Evolutionary conservation across 2,329 filamentous ascomycete species (phyloP).

Genomic region (Colletotrichum sp.): DNA sequence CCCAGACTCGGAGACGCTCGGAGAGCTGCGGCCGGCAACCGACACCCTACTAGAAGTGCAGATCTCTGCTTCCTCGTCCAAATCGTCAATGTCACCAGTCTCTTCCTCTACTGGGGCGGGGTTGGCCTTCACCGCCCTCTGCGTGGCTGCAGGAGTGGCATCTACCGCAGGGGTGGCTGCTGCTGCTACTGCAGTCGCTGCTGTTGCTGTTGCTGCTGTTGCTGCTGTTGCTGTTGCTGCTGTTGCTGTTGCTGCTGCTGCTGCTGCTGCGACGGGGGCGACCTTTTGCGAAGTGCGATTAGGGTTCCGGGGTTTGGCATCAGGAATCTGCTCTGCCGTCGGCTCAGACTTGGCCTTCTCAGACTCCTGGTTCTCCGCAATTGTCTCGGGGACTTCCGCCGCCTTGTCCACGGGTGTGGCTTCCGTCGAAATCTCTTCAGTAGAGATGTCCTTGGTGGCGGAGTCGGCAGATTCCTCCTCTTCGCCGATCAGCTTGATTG

Average conservation of each 20-base stretch:
- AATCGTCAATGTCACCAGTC: conserved; percentile 51
- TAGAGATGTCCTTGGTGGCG: conserved; percentile 12
- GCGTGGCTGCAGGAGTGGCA: background rate
- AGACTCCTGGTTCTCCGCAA: background rate
- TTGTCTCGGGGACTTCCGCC: background rate
- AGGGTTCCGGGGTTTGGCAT: conserved; percentile 15
- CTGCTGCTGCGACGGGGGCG: background rate
- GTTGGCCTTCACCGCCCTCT: background rate
- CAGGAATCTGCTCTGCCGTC: background rate
- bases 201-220: background rate
- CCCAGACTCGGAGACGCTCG: conserved; percentile 51
- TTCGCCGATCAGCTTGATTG: background rate
- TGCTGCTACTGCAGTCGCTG: background rate
- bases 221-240: too few species aligned
- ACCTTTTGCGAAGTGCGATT: conserved; percentile 11
- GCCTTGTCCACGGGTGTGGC: background rate
- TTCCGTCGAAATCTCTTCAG: background rate
- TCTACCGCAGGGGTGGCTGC: background rate
- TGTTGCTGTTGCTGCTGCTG: too few species aligned
- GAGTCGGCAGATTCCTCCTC: background rate
- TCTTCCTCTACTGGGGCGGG: conserved; percentile 39
- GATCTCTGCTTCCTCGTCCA: conserved; percentile 58
- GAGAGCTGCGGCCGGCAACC: conserved; percentile 55
- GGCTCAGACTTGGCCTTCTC: background rate
- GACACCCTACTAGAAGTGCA: conserved; percentile 62